Base-by-base conservation (phyloP, 257 asterid genomes). In the Scutellaria barbata region DNA sequence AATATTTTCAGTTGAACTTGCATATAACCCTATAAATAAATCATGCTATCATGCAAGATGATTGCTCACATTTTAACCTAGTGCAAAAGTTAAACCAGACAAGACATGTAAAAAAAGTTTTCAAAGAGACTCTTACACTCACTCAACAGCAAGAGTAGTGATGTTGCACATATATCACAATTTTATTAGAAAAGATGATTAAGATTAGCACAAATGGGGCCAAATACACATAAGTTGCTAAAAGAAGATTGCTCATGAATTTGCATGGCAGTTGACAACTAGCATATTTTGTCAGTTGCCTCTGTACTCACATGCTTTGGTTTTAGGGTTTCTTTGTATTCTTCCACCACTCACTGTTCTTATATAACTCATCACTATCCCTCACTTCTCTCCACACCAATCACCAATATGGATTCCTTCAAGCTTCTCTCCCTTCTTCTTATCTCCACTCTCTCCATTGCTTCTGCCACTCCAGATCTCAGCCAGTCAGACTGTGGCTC, bases 181-280 rank as follows among this genome's bases (percentile, higher is more conserved):
- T 17, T 52, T 22, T 22, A 22, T 11, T 42, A 2, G 35, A 30
- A 30, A 30, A 30, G 4, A 30, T 5, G 17, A 46, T 12, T 12
- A 46, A 10, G 52, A 46, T 46, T 3, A 10, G 1, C 1, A 3
- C 0, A 4, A 59, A 2, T 40, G 10, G 39, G 62, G 10, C 12
- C 35, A 13, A 14, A 6, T 42, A 42, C 11, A 8, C 11, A 42
- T 42, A 6, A 6, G 35, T 30, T 30, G 35, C 35, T 50, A 50
- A n/a, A 50, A 52, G 8, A 42, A 17, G 39, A 30, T 0, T 2
- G 51, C 48, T 25, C 58, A 68, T 42, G 69, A 63, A 37, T 55
- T 69, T 72, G 81, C 81, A 75, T 73, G 84, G 79, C 57, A 78
- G 77, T 72, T 77, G 87, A 81, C 92, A 88, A 85, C 95, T 85